These are phyloP conservation scores for Chaetomium tenue DNA, from an alignment of 495 filamentous ascomycete species.

Conservation along the genomic window DNA sequence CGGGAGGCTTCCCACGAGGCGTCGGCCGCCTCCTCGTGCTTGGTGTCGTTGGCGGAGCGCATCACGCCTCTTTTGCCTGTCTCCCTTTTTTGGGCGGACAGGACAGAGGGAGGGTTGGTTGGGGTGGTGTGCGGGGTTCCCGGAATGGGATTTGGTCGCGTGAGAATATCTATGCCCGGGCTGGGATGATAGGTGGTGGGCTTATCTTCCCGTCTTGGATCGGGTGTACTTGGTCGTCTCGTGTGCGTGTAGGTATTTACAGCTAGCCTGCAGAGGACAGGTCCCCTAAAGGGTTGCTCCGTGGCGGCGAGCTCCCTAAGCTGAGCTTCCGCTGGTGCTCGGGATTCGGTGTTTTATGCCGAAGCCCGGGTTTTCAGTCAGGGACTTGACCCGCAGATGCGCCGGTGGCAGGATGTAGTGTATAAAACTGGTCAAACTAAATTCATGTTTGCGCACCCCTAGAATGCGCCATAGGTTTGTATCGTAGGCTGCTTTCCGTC, in stretches of 20 bases:
- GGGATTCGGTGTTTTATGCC: constrained; percentile 1
- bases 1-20: constrained; percentile 62
- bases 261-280: not conserved
- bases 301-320: not conserved
- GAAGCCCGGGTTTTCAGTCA: not conserved
- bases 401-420: not conserved
- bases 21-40: constrained; percentile 56
- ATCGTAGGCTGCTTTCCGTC: constrained; percentile 16
- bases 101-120: not conserved
- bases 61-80: constrained; percentile 19
- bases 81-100: too few species aligned
- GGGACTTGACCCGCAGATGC: not conserved
- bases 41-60: constrained; percentile 41
- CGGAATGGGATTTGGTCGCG: not conserved
- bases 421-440: not conserved
- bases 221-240: not conserved
- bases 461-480: constrained; percentile 21
- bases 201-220: not conserved
- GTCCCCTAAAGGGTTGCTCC: not conserved
- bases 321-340: not conserved
- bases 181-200: not conserved
- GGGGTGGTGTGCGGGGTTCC: not conserved
- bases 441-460: not conserved
- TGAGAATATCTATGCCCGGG: not conserved
- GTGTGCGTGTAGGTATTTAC: not conserved